Evolutionary conservation across 495 filamentous ascomycete genomes (phyloP).

Genomic region (Hyaloscypha variabilis): DNA sequence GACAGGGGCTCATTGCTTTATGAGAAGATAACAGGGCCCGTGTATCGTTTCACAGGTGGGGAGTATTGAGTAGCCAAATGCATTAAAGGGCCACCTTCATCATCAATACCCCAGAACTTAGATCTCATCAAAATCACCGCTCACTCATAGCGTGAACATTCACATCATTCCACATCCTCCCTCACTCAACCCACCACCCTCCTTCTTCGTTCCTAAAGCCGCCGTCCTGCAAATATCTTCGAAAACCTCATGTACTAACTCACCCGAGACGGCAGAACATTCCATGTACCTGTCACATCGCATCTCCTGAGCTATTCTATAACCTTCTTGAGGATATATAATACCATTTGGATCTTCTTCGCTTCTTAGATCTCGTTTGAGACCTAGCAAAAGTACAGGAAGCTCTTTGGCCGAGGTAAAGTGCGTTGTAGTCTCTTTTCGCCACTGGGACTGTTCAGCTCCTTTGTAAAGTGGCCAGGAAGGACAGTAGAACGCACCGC

Average conservation of each 20-base stretch:
- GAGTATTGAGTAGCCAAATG: neutral
- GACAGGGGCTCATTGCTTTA: neutral
- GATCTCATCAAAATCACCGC: neutral
- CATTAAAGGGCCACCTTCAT: neutral
- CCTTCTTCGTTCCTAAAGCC: conserved; percentile 56
- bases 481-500: conserved; percentile 45
- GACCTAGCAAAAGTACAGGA: conserved; percentile 76
- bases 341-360: conserved; percentile 65
- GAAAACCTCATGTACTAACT: conserved; percentile 70
- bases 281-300: conserved; percentile 88
- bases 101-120: neutral
- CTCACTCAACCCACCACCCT: conserved; percentile 46
- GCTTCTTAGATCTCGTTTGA: conserved; percentile 78
- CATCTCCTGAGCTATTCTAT: conserved; percentile 78
- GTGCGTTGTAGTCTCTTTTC: conserved; percentile 61
- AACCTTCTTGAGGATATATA: conserved; percentile 74
- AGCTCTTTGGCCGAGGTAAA: conserved; percentile 62
- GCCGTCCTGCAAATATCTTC: conserved; percentile 79
- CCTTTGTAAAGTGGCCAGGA: neutral
- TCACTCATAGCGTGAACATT: conserved; percentile 19
- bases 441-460: conserved; percentile 55
- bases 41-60: neutral
- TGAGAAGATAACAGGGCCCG: neutral
- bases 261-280: conserved; percentile 86
- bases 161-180: conserved; percentile 55